Evolutionary conservation across 306 rosid genomes (phyloP), one percentile per base, ranked within the genome.

Genomic region (Ceratonia siliqua): DNA sequence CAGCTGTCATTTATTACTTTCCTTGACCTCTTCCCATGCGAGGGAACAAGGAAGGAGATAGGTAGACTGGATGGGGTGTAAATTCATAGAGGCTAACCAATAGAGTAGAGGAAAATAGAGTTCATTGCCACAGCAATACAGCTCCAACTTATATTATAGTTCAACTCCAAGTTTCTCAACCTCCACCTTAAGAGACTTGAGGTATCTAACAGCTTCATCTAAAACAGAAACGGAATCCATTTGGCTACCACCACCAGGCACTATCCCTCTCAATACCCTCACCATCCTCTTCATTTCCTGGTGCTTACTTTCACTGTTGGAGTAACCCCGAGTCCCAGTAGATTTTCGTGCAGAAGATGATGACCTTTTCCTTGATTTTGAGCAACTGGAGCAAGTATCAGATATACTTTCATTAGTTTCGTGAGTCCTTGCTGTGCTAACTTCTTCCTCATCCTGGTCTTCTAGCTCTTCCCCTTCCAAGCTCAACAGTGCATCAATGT

Each of bases 121-220:
- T 58, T 73, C 62, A 50, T 27, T 2, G 68, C 76, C 6, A 38
- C 39, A 56, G 63, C 24, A 64, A 1, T 12, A 62, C 32, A 38
- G 62, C 27, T 76, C 59, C 73, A 63, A 68, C 78, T 77, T 62
- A 58, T 25, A 73, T 63, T 69, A 86, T 17, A 76, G 85, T 70
- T 70, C 82, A 59, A 84, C 81, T 20, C 97, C 97, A 3, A 84
- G 87, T 70, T 85, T 84, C 81, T 89, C 92, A 61, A 91, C 90
- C 77, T 94, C 97, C 30, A 85, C 96, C 78, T 94, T 94, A 49
- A 94, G 97, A 68, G 98, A 87, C 86, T 94, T 91, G 55, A 94
- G 89, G 85, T 94, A 94, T 64, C 82, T 87, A 42, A 91, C 97
- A 61, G 98, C 97, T 85, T 89, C 98, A 32, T 94, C 97, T 13